phyloP scores from a whole-genome alignment of 1,284 basidiomycete genomes.

The Cryptococcus sp. region DNA sequence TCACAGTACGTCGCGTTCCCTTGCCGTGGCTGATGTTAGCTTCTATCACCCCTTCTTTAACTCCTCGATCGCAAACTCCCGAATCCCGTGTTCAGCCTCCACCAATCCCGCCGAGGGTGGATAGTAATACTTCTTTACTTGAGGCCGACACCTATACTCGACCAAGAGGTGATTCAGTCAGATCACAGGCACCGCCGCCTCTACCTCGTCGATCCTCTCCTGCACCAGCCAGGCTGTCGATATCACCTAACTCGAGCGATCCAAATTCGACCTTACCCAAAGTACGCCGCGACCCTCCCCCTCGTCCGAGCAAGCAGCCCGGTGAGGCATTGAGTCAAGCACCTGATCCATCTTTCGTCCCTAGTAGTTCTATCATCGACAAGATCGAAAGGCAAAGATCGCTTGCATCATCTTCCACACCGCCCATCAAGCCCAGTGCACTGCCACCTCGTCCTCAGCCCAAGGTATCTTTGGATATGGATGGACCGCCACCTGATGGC shows the following conservation, averaged over 20 bases:
- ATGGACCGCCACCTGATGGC: neutral
- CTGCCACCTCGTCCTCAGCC: neutral
- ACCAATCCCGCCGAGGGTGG: slow-evolving; percentile 1
- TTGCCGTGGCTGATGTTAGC: slow-evolving; percentile 1
- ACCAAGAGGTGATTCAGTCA: neutral
- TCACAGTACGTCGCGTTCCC: slow-evolving; percentile 12
- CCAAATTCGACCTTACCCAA: neutral
- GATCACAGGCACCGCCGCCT: neutral
- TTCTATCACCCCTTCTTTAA: slow-evolving; percentile 4
- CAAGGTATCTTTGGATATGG: neutral
- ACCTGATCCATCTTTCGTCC: neutral
- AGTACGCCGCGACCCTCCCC: neutral
- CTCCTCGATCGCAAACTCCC: slow-evolving; percentile 13
- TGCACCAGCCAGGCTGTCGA: neutral
- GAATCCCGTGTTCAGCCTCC: slow-evolving; percentile 6
- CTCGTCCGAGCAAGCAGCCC: neutral
- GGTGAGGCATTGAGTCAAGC: neutral
- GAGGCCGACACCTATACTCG: no score
- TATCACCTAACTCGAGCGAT: neutral
- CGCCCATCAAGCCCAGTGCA: neutral
- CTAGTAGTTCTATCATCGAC: neutral
- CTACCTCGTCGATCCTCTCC: neutral
- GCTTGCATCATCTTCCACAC: neutral
- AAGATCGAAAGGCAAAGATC: neutral
- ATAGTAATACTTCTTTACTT: no score